A percentile compares a stretch with the other conserved stretches of the same genome.
These are phyloP conservation scores for Schizosaccharomyces lindneri DNA, from an alignment of 805 yeast genomes.

Conservation along the genomic window DNA sequence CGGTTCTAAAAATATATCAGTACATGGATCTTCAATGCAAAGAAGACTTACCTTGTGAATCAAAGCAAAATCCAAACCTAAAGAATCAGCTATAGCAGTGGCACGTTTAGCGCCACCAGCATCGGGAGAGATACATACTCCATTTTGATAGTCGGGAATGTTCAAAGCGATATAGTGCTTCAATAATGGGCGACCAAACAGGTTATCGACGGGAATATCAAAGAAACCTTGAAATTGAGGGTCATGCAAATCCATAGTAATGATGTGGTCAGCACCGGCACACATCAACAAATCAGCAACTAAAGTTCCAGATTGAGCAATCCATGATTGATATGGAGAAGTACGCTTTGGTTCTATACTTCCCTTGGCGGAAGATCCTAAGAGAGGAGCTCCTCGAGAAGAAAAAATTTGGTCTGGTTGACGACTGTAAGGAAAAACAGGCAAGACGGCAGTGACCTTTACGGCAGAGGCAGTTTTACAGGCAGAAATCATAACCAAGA, in stretches of 20 bases:
- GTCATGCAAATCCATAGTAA: slow-evolving; percentile 94
- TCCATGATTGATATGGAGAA: slow-evolving; percentile 76
- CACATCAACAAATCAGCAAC: slow-evolving; percentile 40
- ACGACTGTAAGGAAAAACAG: slow-evolving; percentile 83
- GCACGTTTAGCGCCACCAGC: slow-evolving; percentile 99
- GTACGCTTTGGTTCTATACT: slow-evolving; percentile 12
- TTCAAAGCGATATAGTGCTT: slow-evolving; percentile 58
- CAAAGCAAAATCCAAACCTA: slow-evolving; percentile 74
- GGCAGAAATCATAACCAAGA: slow-evolving; percentile 66
- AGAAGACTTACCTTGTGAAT: slow-evolving; percentile 58
- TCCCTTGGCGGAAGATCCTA: slow-evolving; percentile 2
- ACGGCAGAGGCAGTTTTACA: slow-evolving; percentile 79
- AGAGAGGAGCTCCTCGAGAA: slow-evolving; percentile 44
- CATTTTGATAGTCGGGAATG: slow-evolving; percentile 57
- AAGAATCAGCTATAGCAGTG: slow-evolving; percentile 71
- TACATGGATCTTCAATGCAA: neutral
- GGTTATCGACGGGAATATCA: slow-evolving; percentile 84
- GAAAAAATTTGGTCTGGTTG: slow-evolving; percentile 85
- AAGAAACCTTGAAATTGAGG: slow-evolving; percentile 96
- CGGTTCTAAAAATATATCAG: slow-evolving; percentile 11
- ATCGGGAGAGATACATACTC: slow-evolving; percentile 90
- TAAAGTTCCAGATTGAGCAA: slow-evolving; percentile 60
- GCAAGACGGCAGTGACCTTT: slow-evolving; percentile 73
- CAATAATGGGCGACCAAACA: slow-evolving; percentile 67
- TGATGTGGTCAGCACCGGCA: slow-evolving; percentile 63